Percentiles rank a stretch among this genome's conserved stretches.
Conservation (phyloP, 176 grass and related monocot genomes). For the Oryza glaberrima region DNA sequence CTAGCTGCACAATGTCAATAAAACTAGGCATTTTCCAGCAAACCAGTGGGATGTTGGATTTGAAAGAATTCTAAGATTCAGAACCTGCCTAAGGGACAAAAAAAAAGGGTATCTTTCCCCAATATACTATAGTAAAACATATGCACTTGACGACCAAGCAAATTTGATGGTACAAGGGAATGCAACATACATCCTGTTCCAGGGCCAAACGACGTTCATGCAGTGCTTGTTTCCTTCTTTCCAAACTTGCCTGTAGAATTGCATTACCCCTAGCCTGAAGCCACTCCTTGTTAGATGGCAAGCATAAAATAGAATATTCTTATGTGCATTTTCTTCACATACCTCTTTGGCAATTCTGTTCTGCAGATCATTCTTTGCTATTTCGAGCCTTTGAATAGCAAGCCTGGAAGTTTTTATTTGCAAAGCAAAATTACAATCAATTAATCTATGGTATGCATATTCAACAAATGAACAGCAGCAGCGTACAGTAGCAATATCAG, state of each 20-base stretch:
- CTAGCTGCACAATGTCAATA: neutral
- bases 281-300: constrained; percentile 46
- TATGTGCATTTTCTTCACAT: constrained; percentile 25
- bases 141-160: constrained; percentile 7
- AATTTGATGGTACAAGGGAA: constrained; percentile 41
- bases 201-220: constrained; percentile 94
- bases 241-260: constrained; percentile 94
- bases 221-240: constrained; percentile 99
- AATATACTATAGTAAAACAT: constrained; percentile 18
- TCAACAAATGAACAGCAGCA: constrained; percentile 2
- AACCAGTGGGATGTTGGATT: neutral
- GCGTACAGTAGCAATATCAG: neutral
- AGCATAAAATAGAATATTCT: constrained; percentile 17
- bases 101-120: constrained; percentile 10
- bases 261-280: constrained; percentile 95
- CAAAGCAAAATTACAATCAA: constrained; percentile 23
- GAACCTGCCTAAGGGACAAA: neutral
- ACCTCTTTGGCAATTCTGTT: constrained; percentile 98
- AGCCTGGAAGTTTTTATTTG: constrained; percentile 71
- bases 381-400: constrained; percentile 97
- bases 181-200: constrained; percentile 96
- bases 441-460: constrained; percentile 1
- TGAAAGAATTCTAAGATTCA: constrained; percentile 15
- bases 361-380: constrained; percentile 94
- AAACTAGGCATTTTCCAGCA: neutral